Base-by-base conservation (phyloP, 495 filamentous ascomycete genomes). In the Daldinia decipiens region DNA sequence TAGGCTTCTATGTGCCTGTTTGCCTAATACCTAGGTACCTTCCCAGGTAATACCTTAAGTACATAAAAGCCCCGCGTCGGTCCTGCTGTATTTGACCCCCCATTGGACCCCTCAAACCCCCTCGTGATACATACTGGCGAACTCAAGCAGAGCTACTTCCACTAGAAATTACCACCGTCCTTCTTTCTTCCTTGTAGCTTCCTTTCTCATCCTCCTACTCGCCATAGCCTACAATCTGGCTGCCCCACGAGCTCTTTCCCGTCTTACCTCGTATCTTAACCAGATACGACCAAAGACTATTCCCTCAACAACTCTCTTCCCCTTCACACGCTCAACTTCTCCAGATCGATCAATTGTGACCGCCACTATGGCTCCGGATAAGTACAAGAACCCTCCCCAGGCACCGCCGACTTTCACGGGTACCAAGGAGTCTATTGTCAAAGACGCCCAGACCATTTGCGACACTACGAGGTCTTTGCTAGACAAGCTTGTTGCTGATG, bases 391-490 rank as follows among this genome's bases (percentile, higher is more conserved):
- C 67, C 93, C 94, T 57, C 93, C 94, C 19, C 94, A 97, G 78
- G 83, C 89, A 21, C 94, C 95, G 40, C 93, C 95, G 17, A 82
- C 88, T 45, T 98, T 98, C 82, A 94, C 88, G 0, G 92, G 92
- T 55, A 97, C 93, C 51, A 88, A 91, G 19, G 82, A 89, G 62
- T 90, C 88, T 50, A 83, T 99, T 60, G 79, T 96, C 21, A 84
- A 86, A 61, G 93, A 94, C 74, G 90, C 94, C 38, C 88, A 95
- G 78, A 81, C 83, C 38, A 79, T 97, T 52, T 92, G 94, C 66
- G 86, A 90, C 24, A 82, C 76, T 47, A 92, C 90, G 15, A 89
- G 90, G 53, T 79, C 80, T 11, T 76, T 95, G 36, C 87, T 95
- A 63, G 92, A 98, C 81, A 85, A 84, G 59, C 83, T 97, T 32